These are phyloP conservation scores for Micromonas pusilla DNA, from an alignment of 139 green algal species.

Conservation along the genomic window DNA sequence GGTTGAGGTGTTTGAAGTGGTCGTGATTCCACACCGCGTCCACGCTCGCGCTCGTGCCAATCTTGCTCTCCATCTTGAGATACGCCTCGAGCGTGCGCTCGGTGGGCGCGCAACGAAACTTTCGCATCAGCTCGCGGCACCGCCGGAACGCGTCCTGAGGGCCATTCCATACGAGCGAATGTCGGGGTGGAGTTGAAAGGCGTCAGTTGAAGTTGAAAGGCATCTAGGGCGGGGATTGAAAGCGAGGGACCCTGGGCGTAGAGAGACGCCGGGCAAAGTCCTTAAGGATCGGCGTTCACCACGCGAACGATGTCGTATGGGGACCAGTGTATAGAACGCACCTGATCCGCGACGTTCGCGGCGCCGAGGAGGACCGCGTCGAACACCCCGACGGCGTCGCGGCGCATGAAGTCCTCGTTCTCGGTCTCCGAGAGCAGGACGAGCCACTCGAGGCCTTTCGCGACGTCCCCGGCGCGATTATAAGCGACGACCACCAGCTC, in stretches of 20 bases:
- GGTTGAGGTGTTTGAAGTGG: background rate
- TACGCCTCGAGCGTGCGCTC: background rate
- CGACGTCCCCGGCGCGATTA: background rate
- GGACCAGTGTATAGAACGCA: too few species aligned
- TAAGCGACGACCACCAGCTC: background rate
- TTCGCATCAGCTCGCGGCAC: background rate
- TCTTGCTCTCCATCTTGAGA: background rate
- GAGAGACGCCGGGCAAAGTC: too few species aligned
- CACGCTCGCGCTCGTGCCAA: background rate
- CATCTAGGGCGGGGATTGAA: too few species aligned
- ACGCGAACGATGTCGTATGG: too few species aligned
- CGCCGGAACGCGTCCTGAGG: background rate
- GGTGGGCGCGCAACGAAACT: background rate
- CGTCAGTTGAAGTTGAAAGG: too few species aligned
- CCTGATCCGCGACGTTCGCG: background rate
- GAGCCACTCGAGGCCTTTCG: background rate
- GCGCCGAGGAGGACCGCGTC: background rate
- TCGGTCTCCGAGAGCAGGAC: background rate
- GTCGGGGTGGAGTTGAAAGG: too few species aligned
- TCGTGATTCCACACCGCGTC: background rate
- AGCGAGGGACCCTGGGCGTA: too few species aligned
- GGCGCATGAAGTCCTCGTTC: background rate
- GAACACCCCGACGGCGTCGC: background rate
- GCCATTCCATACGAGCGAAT: too few species aligned
- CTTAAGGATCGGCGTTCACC: too few species aligned